phyloP scores from a whole-genome alignment of 495 filamentous ascomycete genomes.

The Trichoderma virens region DNA sequence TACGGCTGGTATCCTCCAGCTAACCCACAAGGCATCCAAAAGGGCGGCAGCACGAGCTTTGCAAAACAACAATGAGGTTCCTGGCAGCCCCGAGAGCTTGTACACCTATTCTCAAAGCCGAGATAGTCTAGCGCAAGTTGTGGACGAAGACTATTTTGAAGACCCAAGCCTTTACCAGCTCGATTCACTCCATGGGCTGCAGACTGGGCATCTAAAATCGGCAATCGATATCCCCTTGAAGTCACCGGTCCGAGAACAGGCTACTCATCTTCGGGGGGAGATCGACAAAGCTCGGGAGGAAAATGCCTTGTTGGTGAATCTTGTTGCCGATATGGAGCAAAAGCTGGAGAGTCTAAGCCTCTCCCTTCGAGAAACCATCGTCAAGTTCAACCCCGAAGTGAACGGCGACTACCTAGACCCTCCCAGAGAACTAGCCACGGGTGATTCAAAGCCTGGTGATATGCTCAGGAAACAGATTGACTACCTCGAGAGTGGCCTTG shows the following conservation, averaged over 20 bases:
- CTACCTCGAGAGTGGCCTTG: slow-evolving; percentile 32
- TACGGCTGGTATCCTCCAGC: slow-evolving; percentile 81
- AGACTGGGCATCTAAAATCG: slow-evolving; percentile 24
- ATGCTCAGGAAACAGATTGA: slow-evolving; percentile 33
- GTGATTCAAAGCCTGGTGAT: slow-evolving; percentile 30
- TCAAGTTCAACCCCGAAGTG: slow-evolving; percentile 48
- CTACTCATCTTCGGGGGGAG: slow-evolving; percentile 32
- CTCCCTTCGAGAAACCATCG: slow-evolving; percentile 58
- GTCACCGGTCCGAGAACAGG: slow-evolving; percentile 37
- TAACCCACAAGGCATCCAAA: slow-evolving; percentile 62
- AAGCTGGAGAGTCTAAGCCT: slow-evolving; percentile 67
- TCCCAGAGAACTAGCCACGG: slow-evolving; percentile 16
- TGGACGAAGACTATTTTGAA: slow-evolving; percentile 57
- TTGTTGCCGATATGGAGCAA: slow-evolving; percentile 54
- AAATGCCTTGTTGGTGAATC: slow-evolving; percentile 24
- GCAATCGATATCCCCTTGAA: slow-evolving; percentile 38
- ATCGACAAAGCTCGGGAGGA: slow-evolving; percentile 32
- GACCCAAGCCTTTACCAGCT: slow-evolving; percentile 72
- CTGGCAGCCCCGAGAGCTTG: slow-evolving; percentile 61
- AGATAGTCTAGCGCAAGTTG: slow-evolving; percentile 39
- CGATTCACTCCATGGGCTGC: slow-evolving; percentile 53
- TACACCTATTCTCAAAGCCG: slow-evolving; percentile 50
- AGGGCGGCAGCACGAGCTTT: slow-evolving; percentile 17
- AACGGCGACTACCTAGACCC: slow-evolving; percentile 28
- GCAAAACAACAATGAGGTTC: slow-evolving; percentile 42